Base-by-base conservation (phyloP, 148 eudicot genomes). In the Rhododendron vialii region DNA sequence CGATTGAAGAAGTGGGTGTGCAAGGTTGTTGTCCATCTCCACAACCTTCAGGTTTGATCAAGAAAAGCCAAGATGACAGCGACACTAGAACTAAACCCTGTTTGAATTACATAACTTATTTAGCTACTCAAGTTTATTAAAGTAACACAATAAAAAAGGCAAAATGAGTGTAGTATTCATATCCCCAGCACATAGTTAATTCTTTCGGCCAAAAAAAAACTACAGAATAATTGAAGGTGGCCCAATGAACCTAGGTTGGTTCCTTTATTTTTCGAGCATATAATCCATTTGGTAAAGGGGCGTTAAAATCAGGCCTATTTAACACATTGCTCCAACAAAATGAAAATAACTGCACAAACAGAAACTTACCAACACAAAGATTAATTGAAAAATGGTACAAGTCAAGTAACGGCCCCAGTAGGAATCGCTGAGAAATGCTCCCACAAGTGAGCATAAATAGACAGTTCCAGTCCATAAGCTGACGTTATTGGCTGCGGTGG, bases 381-480 rank as follows among this genome's bases (percentile, higher is more conserved):
- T 90, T 48, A 93, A 6, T 85, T 97, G 99, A 81, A 93, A 97
- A 85, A 97, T 75, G n/a, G 94, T 87, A 88, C 98, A 95, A 45
- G 99, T 97, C 50, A 94, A 86, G 87, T 91, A 97, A 45, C 99
- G 95, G 9, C 99, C 99, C 96, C 96, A 95, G 67, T 97, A 97
- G 0, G 99, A 97, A 84, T 97, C 99, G 38, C 99, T 97, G 36
- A 97, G 95, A 81, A 97, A 97, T 20, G 99, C 99, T 33, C 95
- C 99, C 9, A 95, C 76, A 30, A 97, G 83, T 1, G 99, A 97
- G 91, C 91, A 97, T 86, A 97, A 73, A 86, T 97, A 97, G 35
- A 97, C 98, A 3, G 98, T 95, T 73, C 98, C 99, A 3, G 98
- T 97, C 99, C 99, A 97, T 24, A 82, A 87, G 92, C 98, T 95